These are phyloP conservation scores for Apiospora arundinis DNA, from an alignment of 2,329 filamentous ascomycete species.

Conservation along the genomic window DNA sequence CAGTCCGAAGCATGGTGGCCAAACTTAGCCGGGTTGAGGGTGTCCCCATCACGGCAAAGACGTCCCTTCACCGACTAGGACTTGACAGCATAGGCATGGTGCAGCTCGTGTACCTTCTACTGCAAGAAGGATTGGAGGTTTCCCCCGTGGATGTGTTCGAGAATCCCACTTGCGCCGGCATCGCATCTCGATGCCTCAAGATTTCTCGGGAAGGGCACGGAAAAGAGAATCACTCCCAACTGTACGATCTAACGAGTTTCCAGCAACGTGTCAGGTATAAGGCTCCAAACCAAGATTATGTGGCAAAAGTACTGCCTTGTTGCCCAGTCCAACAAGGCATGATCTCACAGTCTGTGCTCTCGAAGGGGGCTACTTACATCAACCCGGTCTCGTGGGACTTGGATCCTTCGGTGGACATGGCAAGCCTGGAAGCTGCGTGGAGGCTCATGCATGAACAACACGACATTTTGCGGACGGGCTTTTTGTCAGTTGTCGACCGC, in stretches of 20 bases:
- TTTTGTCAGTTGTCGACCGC: slow-evolving; percentile 65
- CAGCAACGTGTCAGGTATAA: slow-evolving; percentile 38
- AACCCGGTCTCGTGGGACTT: slow-evolving; percentile 71
- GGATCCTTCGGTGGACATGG: slow-evolving; percentile 43
- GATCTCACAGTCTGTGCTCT: slow-evolving; percentile 74
- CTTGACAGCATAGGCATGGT: slow-evolving; percentile 89
- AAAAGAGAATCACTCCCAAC: background rate
- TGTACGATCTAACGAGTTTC: slow-evolving; percentile 51
- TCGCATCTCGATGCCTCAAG: slow-evolving; percentile 30
- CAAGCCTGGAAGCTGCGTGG: slow-evolving; percentile 66
- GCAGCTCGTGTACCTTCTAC: slow-evolving; percentile 75
- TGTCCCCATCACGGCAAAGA: slow-evolving; percentile 60
- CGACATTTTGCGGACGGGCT: slow-evolving; percentile 79
- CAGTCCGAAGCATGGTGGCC: slow-evolving; percentile 63
- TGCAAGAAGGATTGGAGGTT: slow-evolving; percentile 62
- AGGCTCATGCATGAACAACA: slow-evolving; percentile 56
- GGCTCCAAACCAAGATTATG: slow-evolving; percentile 33
- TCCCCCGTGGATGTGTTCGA: slow-evolving; percentile 79
- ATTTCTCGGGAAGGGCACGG: background rate
- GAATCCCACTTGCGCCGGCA: slow-evolving; percentile 52
- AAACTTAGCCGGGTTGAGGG: slow-evolving; percentile 60
- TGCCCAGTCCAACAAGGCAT: slow-evolving; percentile 83
- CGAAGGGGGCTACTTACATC: slow-evolving; percentile 73
- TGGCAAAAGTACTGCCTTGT: slow-evolving; percentile 74
- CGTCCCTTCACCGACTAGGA: slow-evolving; percentile 86